Conservation (phyloP, 2,329 filamentous ascomycete species). For the Botrytis elliptica region DNA sequence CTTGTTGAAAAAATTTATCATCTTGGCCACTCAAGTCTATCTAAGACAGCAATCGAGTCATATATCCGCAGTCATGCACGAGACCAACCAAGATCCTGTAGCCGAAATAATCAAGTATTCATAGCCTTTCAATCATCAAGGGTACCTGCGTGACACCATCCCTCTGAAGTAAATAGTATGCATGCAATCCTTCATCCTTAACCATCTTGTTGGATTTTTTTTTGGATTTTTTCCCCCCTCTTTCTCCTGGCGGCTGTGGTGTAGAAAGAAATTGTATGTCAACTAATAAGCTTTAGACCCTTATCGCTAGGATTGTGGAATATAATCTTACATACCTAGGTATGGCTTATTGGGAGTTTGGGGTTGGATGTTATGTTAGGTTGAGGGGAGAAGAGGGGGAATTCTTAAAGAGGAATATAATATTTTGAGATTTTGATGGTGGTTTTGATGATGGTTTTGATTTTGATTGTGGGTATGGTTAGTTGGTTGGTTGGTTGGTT, state of each 20-base stretch:
- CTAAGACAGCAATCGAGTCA: conserved; percentile 14
- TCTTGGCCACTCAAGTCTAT: conserved; percentile 8
- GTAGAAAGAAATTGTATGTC: conserved; percentile 1
- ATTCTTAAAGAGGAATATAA: neutral
- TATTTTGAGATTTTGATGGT: neutral
- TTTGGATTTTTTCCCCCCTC: too few relatives aligned
- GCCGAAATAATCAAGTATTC: neutral
- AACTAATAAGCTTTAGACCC: neutral
- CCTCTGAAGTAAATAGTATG: neutral
- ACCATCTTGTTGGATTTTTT: conserved; percentile 6
- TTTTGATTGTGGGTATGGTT: neutral
- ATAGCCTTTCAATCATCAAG: neutral
- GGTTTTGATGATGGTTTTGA: neutral
- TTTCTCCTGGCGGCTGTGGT: conserved; percentile 10
- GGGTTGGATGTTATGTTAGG: neutral
- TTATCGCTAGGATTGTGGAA: conserved; percentile 8
- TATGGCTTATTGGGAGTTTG: neutral
- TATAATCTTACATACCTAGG: too few relatives aligned
- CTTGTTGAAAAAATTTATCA: too few relatives aligned
- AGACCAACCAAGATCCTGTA: neutral
- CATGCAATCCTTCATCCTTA: conserved; percentile 13
- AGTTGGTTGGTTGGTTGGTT: too few relatives aligned
- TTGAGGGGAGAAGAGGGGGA: too few relatives aligned
- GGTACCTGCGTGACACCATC: conserved; percentile 14
- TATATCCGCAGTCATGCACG: conserved; percentile 13